Base-by-base conservation (phyloP, 106 monocot genomes). In the Alisma plantagoaquatica region DNA sequence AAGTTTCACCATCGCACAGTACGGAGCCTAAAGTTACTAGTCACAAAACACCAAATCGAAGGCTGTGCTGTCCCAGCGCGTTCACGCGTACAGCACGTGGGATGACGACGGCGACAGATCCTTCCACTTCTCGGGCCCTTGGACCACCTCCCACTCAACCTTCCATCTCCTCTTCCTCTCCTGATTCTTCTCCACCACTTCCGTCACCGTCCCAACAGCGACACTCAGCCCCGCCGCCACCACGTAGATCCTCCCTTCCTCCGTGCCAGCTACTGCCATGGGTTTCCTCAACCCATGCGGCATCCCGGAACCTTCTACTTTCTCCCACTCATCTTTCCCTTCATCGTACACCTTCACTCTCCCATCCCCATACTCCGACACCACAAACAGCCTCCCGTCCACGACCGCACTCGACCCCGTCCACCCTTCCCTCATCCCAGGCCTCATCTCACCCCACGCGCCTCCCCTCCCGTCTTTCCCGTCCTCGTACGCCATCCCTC, bases 381-480 rank as follows among this genome's bases (percentile, higher is more conserved):
- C 68, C 28, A 78, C 56, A 49, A 62, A 51, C 18, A 73, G 33
- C 31, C 45, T 23, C 2, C 53, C 77, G 18, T 54, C 64, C 25
- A 49, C 73, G 41, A 67, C 62, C 41, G 59, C 77, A 63, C 73
- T 67, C 29, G 61, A 46, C 3, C 77, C 77, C 31, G 78, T 78
- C 78, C 78, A 63, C 60, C 78, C 68, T 21, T 9, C 43, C 23
- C 58, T n/a, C 78, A 73, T 73, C 64, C 68, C 68, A 32, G 19
- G 24, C 78, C 69, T 69, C 45, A 46, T 46, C 41, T 49, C 26
- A 71, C 68, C 60, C 10, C 32, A 15, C 2, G 56, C 77, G 5
- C 38, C 66, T 57, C 45, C 17, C 45, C 11, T 46, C 41, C 49
- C 26, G 69, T 69, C 60, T 6, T 27, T n/a, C 2, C 57, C 77